Evolutionary conservation across 1,139 yeast genomes (phyloP).

Genomic region (Saccharomyces hybrid): DNA sequence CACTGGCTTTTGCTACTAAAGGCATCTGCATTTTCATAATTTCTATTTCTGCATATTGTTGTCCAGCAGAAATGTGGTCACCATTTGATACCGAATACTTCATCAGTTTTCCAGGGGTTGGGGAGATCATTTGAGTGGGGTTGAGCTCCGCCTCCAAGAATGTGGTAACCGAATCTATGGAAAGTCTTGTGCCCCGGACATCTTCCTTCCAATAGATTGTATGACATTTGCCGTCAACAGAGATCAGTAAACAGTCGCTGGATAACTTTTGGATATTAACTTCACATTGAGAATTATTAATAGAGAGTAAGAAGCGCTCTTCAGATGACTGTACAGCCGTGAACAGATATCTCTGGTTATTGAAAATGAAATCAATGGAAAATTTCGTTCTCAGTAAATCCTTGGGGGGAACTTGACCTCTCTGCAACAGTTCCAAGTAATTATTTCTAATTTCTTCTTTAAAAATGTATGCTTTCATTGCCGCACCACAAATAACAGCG

Average conservation of each 20-base stretch:
- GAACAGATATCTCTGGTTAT: slow-evolving; percentile 85
- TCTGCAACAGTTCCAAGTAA: slow-evolving; percentile 71
- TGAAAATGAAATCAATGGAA: slow-evolving; percentile 92
- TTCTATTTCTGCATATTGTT: slow-evolving; percentile 95
- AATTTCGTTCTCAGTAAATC: slow-evolving; percentile 74
- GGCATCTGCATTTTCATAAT: slow-evolving; percentile 99
- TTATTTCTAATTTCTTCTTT: slow-evolving; percentile 64
- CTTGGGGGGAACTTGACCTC: slow-evolving; percentile 90
- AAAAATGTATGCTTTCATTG: slow-evolving; percentile 81
- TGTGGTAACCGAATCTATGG: slow-evolving; percentile 93
- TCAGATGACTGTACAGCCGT: slow-evolving; percentile 88
- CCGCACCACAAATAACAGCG: slow-evolving; percentile 96
- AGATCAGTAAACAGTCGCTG: slow-evolving; percentile 87
- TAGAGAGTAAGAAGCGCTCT: slow-evolving; percentile 78
- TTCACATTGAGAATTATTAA: slow-evolving; percentile 85
- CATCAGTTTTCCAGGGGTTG: slow-evolving; percentile 96
- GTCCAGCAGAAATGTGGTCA: slow-evolving; percentile 86
- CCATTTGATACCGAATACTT: slow-evolving; percentile 92
- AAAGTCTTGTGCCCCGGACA: slow-evolving; percentile 89
- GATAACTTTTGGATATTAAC: slow-evolving; percentile 81
- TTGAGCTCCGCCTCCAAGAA: slow-evolving; percentile 89
- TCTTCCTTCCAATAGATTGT: slow-evolving; percentile 97
- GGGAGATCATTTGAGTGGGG: slow-evolving; percentile 96
- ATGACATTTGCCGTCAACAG: slow-evolving; percentile 89
- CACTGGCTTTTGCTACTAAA: slow-evolving; percentile 83